Evolutionary conservation across 257 asterid species (phyloP).

Genomic region (Salvia hispanica): DNA sequence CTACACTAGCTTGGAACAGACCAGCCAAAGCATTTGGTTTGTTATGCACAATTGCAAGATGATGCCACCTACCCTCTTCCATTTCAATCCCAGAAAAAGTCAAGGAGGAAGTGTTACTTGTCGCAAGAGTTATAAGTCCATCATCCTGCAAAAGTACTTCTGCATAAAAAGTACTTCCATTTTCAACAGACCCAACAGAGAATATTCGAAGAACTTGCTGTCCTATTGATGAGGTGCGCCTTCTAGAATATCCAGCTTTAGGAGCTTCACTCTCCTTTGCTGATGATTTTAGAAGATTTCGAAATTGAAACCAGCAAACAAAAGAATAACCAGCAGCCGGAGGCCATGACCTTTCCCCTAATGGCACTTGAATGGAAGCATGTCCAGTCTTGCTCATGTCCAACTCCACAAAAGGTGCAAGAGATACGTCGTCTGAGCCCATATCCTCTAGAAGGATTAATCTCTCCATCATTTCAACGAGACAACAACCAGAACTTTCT

Average conservation of each 20-base stretch:
- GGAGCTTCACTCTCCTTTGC: constrained; percentile 69
- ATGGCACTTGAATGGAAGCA: constrained; percentile 96
- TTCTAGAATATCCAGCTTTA: constrained; percentile 56
- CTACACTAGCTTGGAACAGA: constrained; percentile 94
- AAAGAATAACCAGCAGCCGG: constrained; percentile 99
- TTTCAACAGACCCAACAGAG: constrained; percentile 88
- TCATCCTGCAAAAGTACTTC: constrained; percentile 89
- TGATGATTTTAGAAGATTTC: constrained; percentile 67
- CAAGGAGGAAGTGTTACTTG: constrained; percentile 89
- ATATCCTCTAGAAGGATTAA: constrained; percentile 69
- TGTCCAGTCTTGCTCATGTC: constrained; percentile 94
- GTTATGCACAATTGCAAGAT: constrained; percentile 96
- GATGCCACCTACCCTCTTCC: constrained; percentile 99
- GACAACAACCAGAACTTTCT: constrained; percentile 68
- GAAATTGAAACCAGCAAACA: constrained; percentile 94
- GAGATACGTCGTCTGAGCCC: constrained; percentile 84
- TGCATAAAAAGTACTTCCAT: constrained; percentile 69
- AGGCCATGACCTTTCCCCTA: constrained; percentile 99
- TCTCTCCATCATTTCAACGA: constrained; percentile 91
- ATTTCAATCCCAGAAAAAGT: constrained; percentile 88
- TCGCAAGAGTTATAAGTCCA: constrained; percentile 84
- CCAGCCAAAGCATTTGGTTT: constrained; percentile 99
- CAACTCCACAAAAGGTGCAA: constrained; percentile 95
- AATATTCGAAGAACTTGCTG: constrained; percentile 74
- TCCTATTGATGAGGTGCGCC: constrained; percentile 49